phyloP scores from a whole-genome alignment of 31 red algal species.

The Pterothamnion heteromorphum region DNA sequence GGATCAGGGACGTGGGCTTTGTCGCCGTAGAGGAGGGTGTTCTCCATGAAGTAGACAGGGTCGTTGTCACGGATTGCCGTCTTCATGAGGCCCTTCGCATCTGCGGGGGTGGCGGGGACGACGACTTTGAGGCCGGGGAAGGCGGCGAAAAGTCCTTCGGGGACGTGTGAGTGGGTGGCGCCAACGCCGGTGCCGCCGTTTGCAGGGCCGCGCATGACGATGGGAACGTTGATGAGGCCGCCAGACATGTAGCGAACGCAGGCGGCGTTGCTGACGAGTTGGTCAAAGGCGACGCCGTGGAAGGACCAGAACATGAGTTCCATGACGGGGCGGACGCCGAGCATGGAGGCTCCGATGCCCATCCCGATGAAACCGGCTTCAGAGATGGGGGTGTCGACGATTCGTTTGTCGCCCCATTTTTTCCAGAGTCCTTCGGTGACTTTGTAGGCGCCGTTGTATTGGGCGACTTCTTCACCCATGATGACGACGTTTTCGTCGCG shows the following conservation, averaged over 20 bases:
- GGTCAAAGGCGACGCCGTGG: constrained; percentile 96
- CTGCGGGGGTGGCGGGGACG: constrained; percentile 82
- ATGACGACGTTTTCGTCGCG: constrained; percentile 87
- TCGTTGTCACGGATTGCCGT: constrained; percentile 85
- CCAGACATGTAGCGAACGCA: constrained; percentile 98
- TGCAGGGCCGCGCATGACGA: constrained; percentile 98
- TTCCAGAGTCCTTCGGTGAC: constrained; percentile 89
- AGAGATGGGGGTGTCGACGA: constrained; percentile 99
- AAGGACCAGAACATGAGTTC: constrained; percentile 99
- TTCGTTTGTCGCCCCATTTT: constrained; percentile 80
- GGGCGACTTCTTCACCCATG: constrained; percentile 96
- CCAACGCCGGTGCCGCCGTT: constrained; percentile 80
- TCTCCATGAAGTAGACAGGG: constrained; percentile 90
- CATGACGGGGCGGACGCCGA: constrained; percentile 75
- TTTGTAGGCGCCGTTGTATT: constrained; percentile 99
- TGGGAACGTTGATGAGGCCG: constrained; percentile 86
- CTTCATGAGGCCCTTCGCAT: constrained; percentile 85
- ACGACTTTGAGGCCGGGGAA: constrained; percentile 98
- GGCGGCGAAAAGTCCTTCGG: constrained; percentile 80
- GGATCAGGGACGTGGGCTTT: constrained; percentile 68
- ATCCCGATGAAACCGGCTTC: constrained; percentile 96
- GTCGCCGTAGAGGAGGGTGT: constrained; percentile 89
- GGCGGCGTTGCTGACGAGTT: constrained; percentile 97
- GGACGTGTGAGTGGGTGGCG: constrained; percentile 93
- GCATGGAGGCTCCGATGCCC: constrained; percentile 85